Evolutionary conservation across 1,284 basidiomycete genomes (phyloP), one percentile per base, ranked within the genome.

Genomic region (Sanghuangporus sanghuang): DNA sequence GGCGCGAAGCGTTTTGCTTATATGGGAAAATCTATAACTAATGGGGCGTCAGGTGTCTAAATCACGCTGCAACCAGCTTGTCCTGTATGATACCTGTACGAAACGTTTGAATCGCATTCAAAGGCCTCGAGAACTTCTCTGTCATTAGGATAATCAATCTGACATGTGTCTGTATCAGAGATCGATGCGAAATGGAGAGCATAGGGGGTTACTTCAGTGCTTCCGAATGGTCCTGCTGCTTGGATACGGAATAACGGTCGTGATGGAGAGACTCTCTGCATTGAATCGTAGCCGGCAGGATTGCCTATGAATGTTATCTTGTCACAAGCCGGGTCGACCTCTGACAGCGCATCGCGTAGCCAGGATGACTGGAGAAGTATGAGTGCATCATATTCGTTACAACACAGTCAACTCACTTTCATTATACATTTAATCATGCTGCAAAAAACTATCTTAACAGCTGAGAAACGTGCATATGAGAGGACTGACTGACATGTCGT

Each of bases 91-190:
- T 67, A 93, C 93, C 86, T 93, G 73, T 91, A 93, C 27, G 79
- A 81, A n/a, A 93, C 81, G 6, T 77, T 74, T 44, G 79, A 76
- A 9, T 76, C 79, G 72, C 94, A 96, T 68, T 95, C 90, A 70
- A 95, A 94, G 0, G 86, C 85, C 74, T 96, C 93, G 49, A 97
- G 82, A 0, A 96, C 92, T 60, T 96, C 93, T 58, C 83, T 81
- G 70, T 96, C 94, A 69, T 94, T 93, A 0, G 93, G 92, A 68
- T 95, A 96, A 73, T 97, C 95, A 86, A 96, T 91, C 92, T 95
- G 70, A 21, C 61, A 23, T 40, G 46, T 38, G 27, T 56, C 9
- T 18, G 16, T 6, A 44, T 18, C 52, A 40, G 42, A 54, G 36
- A 18, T 40, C 36, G 7, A 6, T n/a, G 6, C 52, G 42, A 42